Evolutionary conservation across 352 stramenopile species (phyloP).

Genomic region (Globisporangium middletonii): DNA sequence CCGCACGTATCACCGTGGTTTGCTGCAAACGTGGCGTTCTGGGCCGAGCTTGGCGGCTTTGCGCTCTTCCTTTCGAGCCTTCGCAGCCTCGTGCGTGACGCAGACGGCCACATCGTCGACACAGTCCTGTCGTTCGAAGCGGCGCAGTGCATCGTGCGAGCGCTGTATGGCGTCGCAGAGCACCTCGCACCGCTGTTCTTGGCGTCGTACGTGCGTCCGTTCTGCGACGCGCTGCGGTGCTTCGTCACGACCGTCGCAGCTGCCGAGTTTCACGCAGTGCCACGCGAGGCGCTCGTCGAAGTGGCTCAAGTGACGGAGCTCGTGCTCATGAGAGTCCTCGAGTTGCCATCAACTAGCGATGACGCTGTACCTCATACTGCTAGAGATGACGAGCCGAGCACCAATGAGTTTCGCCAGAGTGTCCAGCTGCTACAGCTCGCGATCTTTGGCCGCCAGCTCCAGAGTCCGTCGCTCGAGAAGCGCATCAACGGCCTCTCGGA

Average conservation of each 20-base stretch:
- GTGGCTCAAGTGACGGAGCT: constrained; percentile 56
- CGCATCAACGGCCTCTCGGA: constrained; percentile 68
- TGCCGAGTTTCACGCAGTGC: constrained; percentile 26
- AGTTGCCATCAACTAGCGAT: constrained; percentile 1
- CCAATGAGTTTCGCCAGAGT: constrained; percentile 10
- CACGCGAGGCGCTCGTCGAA: constrained; percentile 49
- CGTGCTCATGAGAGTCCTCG: constrained; percentile 26
- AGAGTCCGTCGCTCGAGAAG: constrained; percentile 54
- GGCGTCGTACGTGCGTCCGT: constrained; percentile 22
- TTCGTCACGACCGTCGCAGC: constrained; percentile 23
- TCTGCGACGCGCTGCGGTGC: constrained; percentile 22
- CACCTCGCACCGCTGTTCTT: constrained; percentile 40
- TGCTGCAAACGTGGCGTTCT: constrained; percentile 43
- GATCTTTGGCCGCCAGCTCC: constrained; percentile 46
- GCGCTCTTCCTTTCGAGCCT: constrained; percentile 39
- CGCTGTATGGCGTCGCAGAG: constrained; percentile 59
- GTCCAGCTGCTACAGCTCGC: constrained; percentile 50
- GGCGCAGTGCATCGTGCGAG: constrained; percentile 44
- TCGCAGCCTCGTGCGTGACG: constrained; percentile 7
- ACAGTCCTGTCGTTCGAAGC: constrained; percentile 42
- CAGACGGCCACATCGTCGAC: constrained; percentile 6
- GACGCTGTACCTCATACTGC: background rate
- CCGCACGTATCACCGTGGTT: constrained; percentile 35
- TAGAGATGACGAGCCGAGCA: background rate
- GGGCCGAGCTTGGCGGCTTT: constrained; percentile 51